phyloP scores from a whole-genome alignment of 805 yeast species.

The Metschnikowia lachancei region DNA sequence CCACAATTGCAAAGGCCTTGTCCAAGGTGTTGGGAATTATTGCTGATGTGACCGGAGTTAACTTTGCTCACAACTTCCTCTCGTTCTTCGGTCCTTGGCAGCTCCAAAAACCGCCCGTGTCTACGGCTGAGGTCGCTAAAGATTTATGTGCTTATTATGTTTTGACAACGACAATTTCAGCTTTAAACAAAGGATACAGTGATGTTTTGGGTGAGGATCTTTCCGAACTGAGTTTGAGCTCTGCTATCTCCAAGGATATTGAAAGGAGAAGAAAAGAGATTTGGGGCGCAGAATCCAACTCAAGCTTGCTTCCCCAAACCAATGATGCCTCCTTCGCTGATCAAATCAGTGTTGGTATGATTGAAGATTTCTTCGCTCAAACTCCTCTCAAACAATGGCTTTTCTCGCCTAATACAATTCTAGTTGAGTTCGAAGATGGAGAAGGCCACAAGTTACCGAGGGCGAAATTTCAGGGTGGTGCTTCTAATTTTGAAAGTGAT shows the following conservation, averaged over 20 bases:
- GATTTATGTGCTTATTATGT: constrained; percentile 36
- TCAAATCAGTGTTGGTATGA: constrained; percentile 19
- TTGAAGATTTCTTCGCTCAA: constrained; percentile 29
- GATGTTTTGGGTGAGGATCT: constrained; percentile 24
- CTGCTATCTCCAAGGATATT: constrained; percentile 24
- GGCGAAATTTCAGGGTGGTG: not conserved
- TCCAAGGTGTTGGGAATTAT: constrained; percentile 25
- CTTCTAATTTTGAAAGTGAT: not conserved
- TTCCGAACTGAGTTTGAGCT: constrained; percentile 20
- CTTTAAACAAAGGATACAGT: constrained; percentile 31
- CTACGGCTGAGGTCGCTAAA: constrained; percentile 13
- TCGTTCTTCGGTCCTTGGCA: constrained; percentile 49
- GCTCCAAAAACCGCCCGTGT: constrained; percentile 20
- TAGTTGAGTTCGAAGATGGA: constrained; percentile 10
- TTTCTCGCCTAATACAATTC: constrained; percentile 27
- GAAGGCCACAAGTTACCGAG: not conserved
- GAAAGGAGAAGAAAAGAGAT: constrained; percentile 19
- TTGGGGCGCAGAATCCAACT: not conserved
- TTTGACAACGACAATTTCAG: constrained; percentile 25
- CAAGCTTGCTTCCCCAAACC: not conserved
- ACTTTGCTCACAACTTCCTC: constrained; percentile 44
- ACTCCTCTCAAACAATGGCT: constrained; percentile 33
- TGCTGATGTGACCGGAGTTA: constrained; percentile 42
- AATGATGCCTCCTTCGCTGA: not conserved
- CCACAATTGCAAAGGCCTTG: constrained; percentile 15